Base-by-base conservation (phyloP, 2,329 filamentous ascomycete genomes). In the Zymoseptoria passerinii region DNA sequence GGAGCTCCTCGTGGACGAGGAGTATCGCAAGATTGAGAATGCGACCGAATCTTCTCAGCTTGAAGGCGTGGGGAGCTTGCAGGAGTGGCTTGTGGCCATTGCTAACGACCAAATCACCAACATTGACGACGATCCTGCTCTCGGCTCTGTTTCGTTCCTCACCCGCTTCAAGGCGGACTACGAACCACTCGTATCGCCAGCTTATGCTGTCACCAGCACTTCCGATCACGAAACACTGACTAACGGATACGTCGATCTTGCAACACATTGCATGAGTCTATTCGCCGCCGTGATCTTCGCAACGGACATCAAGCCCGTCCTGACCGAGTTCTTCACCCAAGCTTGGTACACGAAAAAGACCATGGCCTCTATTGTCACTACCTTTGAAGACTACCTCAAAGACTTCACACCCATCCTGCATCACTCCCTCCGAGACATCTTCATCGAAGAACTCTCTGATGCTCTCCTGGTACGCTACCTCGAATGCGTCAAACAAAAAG, bases 91-190 rank as follows among this genome's bases (percentile, higher is more conserved):
- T 57, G 86, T 99, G 55, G 92, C 94, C 51, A 90, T 95, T 58
- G 94, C 95, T 66, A 99, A 99, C 76, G 94, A 99, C 75, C 94
- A 99, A 74, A 97, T 99, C 71, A 92, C 92, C 58, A 96, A 91
- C 74, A 96, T 99, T 69, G 94, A 97, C 73, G 95, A 97, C 56
- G 72, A 73, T 44, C 76, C 81, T 70, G 88, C 88, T 65, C 87
- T 90, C 61, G 84, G 83, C 60, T 85, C 87, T 29, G 78, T 88
- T 27, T 89, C 88, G 28, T 96, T 96, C 76, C 81, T 97, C 53
- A 87, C 89, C 3, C 87, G 87, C 68, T 96, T 96, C 83, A 85
- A 85, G 66, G 84, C 86, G 66, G 90, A 94, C 69, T 88, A 95
- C 70, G 88, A 90, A 70, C 81, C 88, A 1, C 79, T 94, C 35